Base-by-base conservation (phyloP, 768 basidiomycete genomes). In the Podaxis sp. region DNA sequence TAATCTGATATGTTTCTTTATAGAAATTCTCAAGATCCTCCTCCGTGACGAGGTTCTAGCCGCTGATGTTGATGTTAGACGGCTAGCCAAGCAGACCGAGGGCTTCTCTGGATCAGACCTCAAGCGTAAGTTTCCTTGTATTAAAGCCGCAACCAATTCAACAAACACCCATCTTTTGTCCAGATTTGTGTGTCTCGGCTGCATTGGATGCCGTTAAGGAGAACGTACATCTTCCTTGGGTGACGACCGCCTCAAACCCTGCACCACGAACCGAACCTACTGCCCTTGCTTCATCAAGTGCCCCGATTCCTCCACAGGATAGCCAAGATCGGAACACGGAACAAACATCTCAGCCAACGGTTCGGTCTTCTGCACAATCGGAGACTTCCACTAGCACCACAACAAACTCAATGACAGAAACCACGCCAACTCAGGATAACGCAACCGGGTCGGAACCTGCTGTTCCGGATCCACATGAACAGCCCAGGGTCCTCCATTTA, bases 21-120 rank as follows among this genome's bases (percentile, higher is more conserved):
- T 66, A 95, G 95, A 89, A 66, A 98, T 98, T 63, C 76, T 98
- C 54, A 87, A 86, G 65, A 96, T 98, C 61, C 76, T 94, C 38
- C 79, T 96, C 25, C 84, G 88, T n/a, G 89, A 93, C 65, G 95
- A 98, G 72, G 74, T 66, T 0, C 74, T 95, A 38, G 83, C 81
- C 5, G 63, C 76, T 10, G 90, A 92, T 65, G 75, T 93, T 10
- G 83, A 89, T 63, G 70, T 87, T 16, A 75, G 76, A 51, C 69
- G 66, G 23, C 73, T 95, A 40, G 88, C 90, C 4, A 82, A 80
- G 69, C 82, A 84, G 70, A 93, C 93, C 0, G 90, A 91, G 57
- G 85, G 83, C 55, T 98, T 94, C 72, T 98, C 95, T 59, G 95
- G 95, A 14, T 96, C 94, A 27, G 95, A 98, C 72, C 78, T 98